These are phyloP conservation scores for Phytophthora tentaculata DNA, from an alignment of 352 stramenopile species.

Conservation along the genomic window DNA sequence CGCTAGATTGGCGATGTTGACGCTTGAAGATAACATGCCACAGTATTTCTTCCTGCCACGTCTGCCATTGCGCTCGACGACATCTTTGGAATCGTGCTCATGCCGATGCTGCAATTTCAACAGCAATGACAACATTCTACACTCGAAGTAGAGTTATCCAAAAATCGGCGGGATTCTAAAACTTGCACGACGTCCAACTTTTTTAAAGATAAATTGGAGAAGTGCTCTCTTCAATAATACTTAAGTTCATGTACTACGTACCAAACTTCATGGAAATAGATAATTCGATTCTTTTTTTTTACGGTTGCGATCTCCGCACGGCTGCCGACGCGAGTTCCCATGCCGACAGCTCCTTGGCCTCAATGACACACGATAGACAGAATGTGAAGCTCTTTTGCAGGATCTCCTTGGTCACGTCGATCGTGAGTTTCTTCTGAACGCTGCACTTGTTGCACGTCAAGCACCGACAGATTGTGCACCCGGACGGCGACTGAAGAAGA, in stretches of 20 bases:
- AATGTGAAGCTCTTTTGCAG: conserved; percentile 57
- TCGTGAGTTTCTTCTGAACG: conserved; percentile 51
- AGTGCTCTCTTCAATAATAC: too few species aligned
- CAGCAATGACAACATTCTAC: neutral
- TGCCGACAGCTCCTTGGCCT: conserved; percentile 42
- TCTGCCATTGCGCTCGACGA: neutral
- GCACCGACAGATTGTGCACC: conserved; percentile 39
- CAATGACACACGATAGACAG: conserved; percentile 56
- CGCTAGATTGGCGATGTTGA: too few species aligned
- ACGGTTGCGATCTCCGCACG: conserved; percentile 18
- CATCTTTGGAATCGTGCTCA: conserved; percentile 3
- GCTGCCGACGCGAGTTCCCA: conserved; percentile 47
- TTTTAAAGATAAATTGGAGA: too few species aligned
- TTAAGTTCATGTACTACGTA: too few species aligned
- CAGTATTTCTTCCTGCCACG: neutral
- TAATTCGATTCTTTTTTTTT: neutral
- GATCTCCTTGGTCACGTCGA: conserved; percentile 43
- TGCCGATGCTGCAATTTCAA: neutral
- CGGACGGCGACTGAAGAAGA: conserved; percentile 29
- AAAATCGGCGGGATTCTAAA: too few species aligned
- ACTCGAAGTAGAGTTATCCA: too few species aligned
- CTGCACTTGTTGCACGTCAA: conserved; percentile 51
- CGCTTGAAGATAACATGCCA: neutral
- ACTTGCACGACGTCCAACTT: too few species aligned
- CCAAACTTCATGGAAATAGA: neutral